phyloP scores from a whole-genome alignment of 208 protist genomes.

The Acanthamoeba triangularis region DNA sequence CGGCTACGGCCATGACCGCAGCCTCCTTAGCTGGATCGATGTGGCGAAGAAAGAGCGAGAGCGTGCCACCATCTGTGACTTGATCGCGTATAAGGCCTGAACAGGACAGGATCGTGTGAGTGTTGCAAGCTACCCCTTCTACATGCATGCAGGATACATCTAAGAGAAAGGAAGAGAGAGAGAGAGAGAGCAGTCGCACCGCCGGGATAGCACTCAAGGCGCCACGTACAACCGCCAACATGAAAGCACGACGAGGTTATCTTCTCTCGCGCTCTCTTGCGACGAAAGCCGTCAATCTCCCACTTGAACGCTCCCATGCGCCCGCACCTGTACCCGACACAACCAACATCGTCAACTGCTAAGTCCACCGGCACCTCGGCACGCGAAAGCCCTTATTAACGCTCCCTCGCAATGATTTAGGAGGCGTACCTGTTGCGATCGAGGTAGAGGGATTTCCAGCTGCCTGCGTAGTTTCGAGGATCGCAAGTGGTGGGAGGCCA shows the following conservation, averaged over 20 bases:
- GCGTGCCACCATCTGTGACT: neutral
- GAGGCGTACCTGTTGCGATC: slow-evolving; percentile 16
- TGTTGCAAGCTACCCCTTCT: neutral
- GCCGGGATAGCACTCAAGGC: slow-evolving; percentile 38
- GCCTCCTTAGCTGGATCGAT: neutral
- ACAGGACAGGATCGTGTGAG: neutral
- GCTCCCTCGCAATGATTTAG: neutral
- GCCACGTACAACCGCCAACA: slow-evolving; percentile 30
- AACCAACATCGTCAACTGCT: neutral
- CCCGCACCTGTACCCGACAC: neutral
- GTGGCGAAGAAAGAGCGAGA: slow-evolving; percentile 35
- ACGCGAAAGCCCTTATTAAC: too few species aligned
- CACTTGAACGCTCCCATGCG: slow-evolving; percentile 6
- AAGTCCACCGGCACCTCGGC: neutral
- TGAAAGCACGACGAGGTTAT: slow-evolving; percentile 28
- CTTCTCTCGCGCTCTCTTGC: slow-evolving; percentile 31
- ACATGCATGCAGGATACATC: neutral
- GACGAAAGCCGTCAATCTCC: slow-evolving; percentile 28
- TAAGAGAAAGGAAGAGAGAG: neutral
- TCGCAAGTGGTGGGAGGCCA: slow-evolving; percentile 18
- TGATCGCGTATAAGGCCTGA: slow-evolving; percentile 35
- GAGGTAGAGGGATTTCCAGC: slow-evolving; percentile 58
- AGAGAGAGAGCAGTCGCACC: neutral
- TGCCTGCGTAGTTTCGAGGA: neutral
- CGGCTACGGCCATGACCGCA: neutral